Evolutionary conservation across 106 monocot genomes (phyloP).

Genomic region (Dendrobium huoshanense): DNA sequence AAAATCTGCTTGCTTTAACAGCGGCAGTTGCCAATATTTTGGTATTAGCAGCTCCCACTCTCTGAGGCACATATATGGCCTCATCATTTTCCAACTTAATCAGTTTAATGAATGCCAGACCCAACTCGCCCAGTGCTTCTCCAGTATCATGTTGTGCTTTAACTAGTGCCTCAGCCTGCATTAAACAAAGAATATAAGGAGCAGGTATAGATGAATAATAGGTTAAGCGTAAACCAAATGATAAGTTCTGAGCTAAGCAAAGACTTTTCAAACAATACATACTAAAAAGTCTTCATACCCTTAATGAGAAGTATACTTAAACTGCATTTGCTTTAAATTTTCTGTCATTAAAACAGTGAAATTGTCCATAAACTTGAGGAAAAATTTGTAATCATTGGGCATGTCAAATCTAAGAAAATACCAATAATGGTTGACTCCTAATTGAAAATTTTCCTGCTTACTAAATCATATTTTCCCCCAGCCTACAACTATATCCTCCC

Average conservation of each 20-base stretch:
- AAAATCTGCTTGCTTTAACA: slow-evolving; percentile 86
- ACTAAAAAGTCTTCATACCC: neutral
- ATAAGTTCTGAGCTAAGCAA: neutral
- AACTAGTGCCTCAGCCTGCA: slow-evolving; percentile 84
- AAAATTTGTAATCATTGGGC: too few relatives aligned
- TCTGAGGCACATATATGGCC: slow-evolving; percentile 59
- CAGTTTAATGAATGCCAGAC: slow-evolving; percentile 77
- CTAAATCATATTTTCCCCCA: too few relatives aligned
- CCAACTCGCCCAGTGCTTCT: slow-evolving; percentile 89
- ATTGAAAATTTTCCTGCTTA: too few relatives aligned
- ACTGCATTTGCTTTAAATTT: neutral
- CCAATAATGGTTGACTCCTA: too few relatives aligned
- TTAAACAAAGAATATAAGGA: neutral
- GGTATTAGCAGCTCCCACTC: slow-evolving; percentile 62
- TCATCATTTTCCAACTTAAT: slow-evolving; percentile 86
- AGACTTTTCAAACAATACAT: neutral
- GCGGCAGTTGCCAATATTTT: slow-evolving; percentile 77
- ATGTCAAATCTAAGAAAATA: too few relatives aligned
- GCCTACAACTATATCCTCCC: too few relatives aligned
- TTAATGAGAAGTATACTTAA: neutral
- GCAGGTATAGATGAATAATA: neutral
- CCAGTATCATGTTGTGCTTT: slow-evolving; percentile 88
- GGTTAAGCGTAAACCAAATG: neutral
- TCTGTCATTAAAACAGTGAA: too few relatives aligned
- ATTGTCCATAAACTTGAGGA: too few relatives aligned